Percentiles rank a stretch among this genome's conserved stretches.
Evolutionary conservation across 129 eudicot species (phyloP).

Genomic region (Saposhnikovia divaricata): DNA sequence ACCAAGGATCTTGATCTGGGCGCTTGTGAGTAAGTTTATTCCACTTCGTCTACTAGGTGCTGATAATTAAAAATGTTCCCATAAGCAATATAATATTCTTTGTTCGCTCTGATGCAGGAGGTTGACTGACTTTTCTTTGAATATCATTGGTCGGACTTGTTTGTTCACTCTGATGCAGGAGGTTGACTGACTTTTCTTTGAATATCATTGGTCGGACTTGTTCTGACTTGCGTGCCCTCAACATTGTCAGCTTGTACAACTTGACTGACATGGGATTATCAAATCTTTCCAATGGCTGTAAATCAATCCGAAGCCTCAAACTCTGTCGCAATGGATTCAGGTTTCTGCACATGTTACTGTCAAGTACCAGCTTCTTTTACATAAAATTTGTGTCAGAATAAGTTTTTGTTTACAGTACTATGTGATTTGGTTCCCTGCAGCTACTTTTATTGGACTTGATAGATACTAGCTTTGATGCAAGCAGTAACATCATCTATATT

Average conservation of each 20-base stretch:
- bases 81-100: not conserved
- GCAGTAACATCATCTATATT: not conserved
- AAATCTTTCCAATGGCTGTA: constrained; percentile 47
- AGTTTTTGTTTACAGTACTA: not conserved
- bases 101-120: constrained; percentile 25
- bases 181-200: constrained; percentile 35
- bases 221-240: constrained; percentile 26
- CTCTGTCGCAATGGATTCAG: constrained; percentile 42
- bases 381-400: not conserved
- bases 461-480: not conserved
- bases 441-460: not conserved
- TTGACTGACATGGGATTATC: constrained; percentile 38
- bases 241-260: constrained; percentile 29
- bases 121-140: constrained; percentile 35
- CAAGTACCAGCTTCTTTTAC: not conserved
- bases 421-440: not conserved
- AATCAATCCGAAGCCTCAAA: constrained; percentile 30
- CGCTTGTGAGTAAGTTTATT: constrained; percentile 40
- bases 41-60: not conserved
- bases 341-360: constrained; percentile 18
- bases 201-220: constrained; percentile 32
- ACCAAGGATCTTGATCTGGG: constrained; percentile 51
- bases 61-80: not conserved
- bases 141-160: constrained; percentile 32
- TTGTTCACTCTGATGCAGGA: constrained; percentile 27